Evolutionary conservation across 257 asterid species (phyloP).

Genomic region (Misopates orontium): DNA sequence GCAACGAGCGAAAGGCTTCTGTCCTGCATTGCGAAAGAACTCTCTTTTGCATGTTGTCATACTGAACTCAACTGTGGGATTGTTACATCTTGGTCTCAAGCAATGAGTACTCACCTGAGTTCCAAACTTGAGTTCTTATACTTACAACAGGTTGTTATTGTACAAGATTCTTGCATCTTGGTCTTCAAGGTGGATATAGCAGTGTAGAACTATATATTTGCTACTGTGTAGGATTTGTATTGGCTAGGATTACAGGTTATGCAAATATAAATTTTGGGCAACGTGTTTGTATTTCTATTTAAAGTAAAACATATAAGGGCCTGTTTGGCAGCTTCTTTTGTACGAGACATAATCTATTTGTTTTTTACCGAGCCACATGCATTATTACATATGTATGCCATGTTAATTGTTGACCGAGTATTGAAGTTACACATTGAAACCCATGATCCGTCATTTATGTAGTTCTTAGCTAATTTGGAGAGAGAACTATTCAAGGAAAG

Average conservation of each 20-base stretch:
- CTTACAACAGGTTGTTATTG: slow-evolving; percentile 6
- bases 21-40: slow-evolving; percentile 6
- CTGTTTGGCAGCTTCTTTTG: background rate
- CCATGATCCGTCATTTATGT: background rate
- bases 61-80: slow-evolving; percentile 11
- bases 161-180: slow-evolving; percentile 30
- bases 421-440: background rate
- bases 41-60: background rate
- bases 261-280: slow-evolving; percentile 15
- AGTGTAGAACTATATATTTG: slow-evolving; percentile 7
- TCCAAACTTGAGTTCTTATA: background rate
- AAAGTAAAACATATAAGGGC: background rate
- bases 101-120: background rate
- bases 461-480: background rate
- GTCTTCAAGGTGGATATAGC: slow-evolving; percentile 27
- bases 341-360: background rate
- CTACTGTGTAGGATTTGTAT: slow-evolving; percentile 7
- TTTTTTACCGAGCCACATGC: background rate
- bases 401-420: background rate
- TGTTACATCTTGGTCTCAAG: slow-evolving; percentile 9
- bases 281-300: slow-evolving; percentile 1
- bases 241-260: slow-evolving; percentile 12
- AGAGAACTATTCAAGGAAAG: too few species aligned
- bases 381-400: background rate
- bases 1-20: slow-evolving; percentile 17